Conservation (phyloP, 2,329 filamentous ascomycete species). For the Stemphylium vesicarium region DNA sequence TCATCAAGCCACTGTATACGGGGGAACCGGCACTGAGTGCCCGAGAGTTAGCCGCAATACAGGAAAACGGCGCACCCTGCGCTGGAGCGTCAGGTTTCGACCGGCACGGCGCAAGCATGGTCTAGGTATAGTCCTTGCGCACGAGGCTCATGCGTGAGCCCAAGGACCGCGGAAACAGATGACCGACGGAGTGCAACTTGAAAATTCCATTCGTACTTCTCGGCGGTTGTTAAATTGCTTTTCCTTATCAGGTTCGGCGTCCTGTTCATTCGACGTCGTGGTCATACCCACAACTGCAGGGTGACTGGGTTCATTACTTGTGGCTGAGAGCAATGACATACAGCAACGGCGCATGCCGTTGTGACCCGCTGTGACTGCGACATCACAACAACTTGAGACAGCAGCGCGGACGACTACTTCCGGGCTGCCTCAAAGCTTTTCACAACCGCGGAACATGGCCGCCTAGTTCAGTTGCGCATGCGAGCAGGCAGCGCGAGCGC, state of each 20-base stretch:
- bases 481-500: constrained; percentile 9
- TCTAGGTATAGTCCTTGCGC: neutral
- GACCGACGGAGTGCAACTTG: neutral
- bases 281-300: constrained; percentile 1
- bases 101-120: neutral
- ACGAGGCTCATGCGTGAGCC: too few relatives aligned
- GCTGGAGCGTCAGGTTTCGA: neutral
- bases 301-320: neutral
- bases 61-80: constrained; percentile 3
- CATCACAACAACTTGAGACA: neutral
- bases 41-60: neutral
- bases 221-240: constrained; percentile 11
- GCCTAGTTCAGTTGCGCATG: constrained; percentile 11
- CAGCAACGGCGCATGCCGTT: neutral
- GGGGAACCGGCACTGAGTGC: neutral
- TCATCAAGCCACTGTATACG: neutral
- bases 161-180: neutral
- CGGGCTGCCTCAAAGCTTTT: neutral
- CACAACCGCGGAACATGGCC: neutral
- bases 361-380: neutral
- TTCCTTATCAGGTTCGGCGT: constrained; percentile 7
- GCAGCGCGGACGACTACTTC: neutral
- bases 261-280: constrained; percentile 2
- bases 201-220: constrained; percentile 3
- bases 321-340: neutral